Percentiles rank a stretch among this genome's conserved stretches.
Evolutionary conservation across 306 rosid genomes (phyloP).

Genomic region (barrel medic (Medicago truncatula)): DNA sequence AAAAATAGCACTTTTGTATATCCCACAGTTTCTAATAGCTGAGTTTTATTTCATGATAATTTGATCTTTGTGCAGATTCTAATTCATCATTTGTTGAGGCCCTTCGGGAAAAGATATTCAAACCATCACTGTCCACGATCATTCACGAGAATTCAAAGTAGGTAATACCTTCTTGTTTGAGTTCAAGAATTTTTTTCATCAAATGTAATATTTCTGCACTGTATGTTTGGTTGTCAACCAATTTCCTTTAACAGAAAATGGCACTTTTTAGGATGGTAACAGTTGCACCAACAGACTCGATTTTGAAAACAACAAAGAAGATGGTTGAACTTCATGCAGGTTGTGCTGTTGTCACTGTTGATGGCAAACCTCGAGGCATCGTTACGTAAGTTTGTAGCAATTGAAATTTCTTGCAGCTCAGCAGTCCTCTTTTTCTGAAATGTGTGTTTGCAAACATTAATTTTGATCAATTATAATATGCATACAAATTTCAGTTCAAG

Average conservation of each 20-base stretch:
- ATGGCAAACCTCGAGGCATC: constrained; percentile 83
- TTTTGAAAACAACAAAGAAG: constrained; percentile 76
- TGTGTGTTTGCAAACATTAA: constrained; percentile 3
- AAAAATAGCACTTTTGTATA: constrained; percentile 3
- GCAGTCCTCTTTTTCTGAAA: constrained; percentile 16
- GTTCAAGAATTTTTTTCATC: constrained; percentile 31
- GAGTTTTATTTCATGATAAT: constrained; percentile 33
- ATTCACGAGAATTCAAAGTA: constrained; percentile 94
- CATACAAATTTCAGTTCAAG: constrained; percentile 69
- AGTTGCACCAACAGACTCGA: constrained; percentile 79
- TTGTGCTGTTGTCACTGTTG: constrained; percentile 88
- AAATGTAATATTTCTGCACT: constrained; percentile 27
- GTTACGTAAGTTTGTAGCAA: constrained; percentile 71
- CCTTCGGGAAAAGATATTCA: constrained; percentile 86
- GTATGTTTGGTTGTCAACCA: constrained; percentile 33
- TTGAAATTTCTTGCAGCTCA: not conserved
- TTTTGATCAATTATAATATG: constrained; percentile 29
- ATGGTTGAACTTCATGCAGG: constrained; percentile 84
- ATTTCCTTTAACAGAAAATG: constrained; percentile 47
- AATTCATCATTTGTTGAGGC: constrained; percentile 87
- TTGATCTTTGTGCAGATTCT: constrained; percentile 63
- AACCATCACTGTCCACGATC: constrained; percentile 90
- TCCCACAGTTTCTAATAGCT: constrained; percentile 24
- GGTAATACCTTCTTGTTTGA: constrained; percentile 71
- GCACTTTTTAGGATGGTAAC: constrained; percentile 71